Percentiles rank a stretch among this genome's conserved stretches.
Conservation (phyloP, 1,284 basidiomycete genomes). For the Termitomyces sp. region DNA sequence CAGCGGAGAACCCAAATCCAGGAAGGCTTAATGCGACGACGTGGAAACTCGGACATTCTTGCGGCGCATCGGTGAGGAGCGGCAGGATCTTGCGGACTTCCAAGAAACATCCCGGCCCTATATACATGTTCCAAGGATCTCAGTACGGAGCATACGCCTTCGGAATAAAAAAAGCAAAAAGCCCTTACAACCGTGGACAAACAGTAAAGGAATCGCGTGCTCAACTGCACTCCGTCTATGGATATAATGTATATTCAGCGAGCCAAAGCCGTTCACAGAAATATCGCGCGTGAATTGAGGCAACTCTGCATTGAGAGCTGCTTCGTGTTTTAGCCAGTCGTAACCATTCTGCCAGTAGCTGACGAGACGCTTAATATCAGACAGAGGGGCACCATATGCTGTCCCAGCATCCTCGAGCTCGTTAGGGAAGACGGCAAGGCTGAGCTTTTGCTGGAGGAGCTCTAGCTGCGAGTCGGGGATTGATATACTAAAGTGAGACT, state of each 20-base stretch:
- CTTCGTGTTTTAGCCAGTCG: slow-evolving; percentile 43
- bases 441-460: slow-evolving; percentile 28
- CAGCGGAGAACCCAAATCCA: slow-evolving; percentile 48
- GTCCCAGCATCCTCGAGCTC: slow-evolving; percentile 40
- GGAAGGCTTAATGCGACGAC: slow-evolving; percentile 49
- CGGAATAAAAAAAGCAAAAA: slow-evolving; percentile 30
- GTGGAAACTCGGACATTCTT: slow-evolving; percentile 51
- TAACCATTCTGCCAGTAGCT: slow-evolving; percentile 23
- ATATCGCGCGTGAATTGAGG: slow-evolving; percentile 45
- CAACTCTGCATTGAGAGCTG: slow-evolving; percentile 37
- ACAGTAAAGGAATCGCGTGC: slow-evolving; percentile 45
- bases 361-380: slow-evolving; percentile 38
- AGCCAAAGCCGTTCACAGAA: slow-evolving; percentile 36
- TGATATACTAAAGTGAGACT: no score
- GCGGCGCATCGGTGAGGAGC: slow-evolving; percentile 34
- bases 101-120: slow-evolving; percentile 51
- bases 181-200: slow-evolving; percentile 49
- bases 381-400: slow-evolving; percentile 44
- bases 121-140: neutral
- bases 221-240: slow-evolving; percentile 38
- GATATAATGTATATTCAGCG: slow-evolving; percentile 45
- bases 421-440: slow-evolving; percentile 38
- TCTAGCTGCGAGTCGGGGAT: no score
- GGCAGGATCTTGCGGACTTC: slow-evolving; percentile 53
- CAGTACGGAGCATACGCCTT: slow-evolving; percentile 24